A percentile compares a stretch with the other conserved stretches of the same genome.
phyloP scores from a whole-genome alignment of 345 rosid species.

The Gossypium arboreum region DNA sequence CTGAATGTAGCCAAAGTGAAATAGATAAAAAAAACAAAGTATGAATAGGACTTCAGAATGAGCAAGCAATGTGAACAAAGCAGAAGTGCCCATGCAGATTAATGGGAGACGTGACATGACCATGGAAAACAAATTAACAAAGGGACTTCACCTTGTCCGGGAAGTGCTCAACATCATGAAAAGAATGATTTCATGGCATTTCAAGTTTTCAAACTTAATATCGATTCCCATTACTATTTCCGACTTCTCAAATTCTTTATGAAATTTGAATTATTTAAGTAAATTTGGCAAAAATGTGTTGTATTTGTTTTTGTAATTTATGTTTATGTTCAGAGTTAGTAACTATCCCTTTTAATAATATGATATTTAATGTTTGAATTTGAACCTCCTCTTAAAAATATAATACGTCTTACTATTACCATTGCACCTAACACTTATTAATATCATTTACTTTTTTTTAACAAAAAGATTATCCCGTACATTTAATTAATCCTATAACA shows the following conservation, averaged over 20 bases:
- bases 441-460: too few species aligned
- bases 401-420: rapidly evolving
- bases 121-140: neutral
- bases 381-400: rapidly evolving
- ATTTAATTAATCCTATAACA: too few species aligned
- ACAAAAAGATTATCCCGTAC: too few species aligned
- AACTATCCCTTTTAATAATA: rapidly evolving
- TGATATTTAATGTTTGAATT: too few species aligned
- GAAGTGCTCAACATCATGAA: neutral
- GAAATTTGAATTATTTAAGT: too few species aligned
- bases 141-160: neutral
- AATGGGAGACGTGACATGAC: neutral
- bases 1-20: neutral
- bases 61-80: neutral
- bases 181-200: neutral
- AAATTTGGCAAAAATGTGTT: too few species aligned
- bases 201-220: neutral
- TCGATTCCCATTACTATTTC: neutral
- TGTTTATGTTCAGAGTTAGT: too few species aligned
- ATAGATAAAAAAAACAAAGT: neutral
- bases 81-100: neutral
- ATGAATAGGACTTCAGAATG: neutral
- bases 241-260: too few species aligned
- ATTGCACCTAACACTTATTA: too few species aligned
- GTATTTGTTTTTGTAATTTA: too few species aligned